Evolutionary conservation across 352 stramenopile genomes (phyloP).

Genomic region (Pythium chondricola): DNA sequence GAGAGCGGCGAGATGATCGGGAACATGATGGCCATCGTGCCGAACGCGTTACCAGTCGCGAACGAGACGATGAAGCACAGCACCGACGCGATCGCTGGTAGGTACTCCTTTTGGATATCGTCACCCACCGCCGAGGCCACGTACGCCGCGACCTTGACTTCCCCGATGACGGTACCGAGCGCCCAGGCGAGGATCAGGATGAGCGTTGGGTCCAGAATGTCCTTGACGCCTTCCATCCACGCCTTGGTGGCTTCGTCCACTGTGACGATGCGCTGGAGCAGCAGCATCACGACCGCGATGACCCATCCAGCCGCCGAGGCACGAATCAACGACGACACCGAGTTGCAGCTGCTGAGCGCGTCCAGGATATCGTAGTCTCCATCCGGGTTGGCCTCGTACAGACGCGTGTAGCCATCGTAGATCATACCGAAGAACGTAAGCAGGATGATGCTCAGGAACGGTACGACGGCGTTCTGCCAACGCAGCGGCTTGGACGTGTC

Average conservation of each 20-base stretch:
- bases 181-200: constrained; percentile 89
- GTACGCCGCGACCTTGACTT: constrained; percentile 80
- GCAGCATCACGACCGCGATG: constrained; percentile 60
- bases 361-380: constrained; percentile 53
- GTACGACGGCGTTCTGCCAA: constrained; percentile 83
- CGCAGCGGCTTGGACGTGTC: constrained; percentile 66
- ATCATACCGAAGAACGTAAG: constrained; percentile 87
- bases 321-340: constrained; percentile 68
- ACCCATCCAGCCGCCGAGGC: constrained; percentile 73
- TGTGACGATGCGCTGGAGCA: constrained; percentile 79
- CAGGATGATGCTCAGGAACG: constrained; percentile 75
- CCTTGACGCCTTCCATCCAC: constrained; percentile 89
- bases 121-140: constrained; percentile 72
- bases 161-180: constrained; percentile 76
- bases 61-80: constrained; percentile 90
- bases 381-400: constrained; percentile 40
- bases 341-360: constrained; percentile 74
- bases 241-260: constrained; percentile 84
- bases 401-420: constrained; percentile 59
- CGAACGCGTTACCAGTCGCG: constrained; percentile 84
- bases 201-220: constrained; percentile 87
- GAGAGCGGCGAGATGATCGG: constrained; percentile 86
- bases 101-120: constrained; percentile 67
- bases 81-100: constrained; percentile 75
- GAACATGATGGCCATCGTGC: constrained; percentile 92